Base-by-base conservation (phyloP, 352 stramenopile genomes). In the Globisporangium megalacanthum region DNA sequence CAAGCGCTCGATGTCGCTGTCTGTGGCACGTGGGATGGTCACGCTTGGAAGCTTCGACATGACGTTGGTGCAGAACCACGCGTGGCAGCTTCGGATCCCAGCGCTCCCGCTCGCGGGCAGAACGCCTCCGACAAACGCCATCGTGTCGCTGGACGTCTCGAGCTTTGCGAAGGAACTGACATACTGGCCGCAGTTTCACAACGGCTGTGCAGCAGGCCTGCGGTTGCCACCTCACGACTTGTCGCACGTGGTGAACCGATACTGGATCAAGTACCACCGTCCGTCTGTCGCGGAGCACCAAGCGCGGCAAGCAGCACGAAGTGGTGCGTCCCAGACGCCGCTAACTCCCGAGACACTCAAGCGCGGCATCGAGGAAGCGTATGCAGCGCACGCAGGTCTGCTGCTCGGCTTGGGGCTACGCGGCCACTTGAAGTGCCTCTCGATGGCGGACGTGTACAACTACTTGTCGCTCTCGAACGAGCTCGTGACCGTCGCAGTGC, bases 101-200 rank as follows among this genome's bases (percentile, higher is more conserved):
- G 70, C 86, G 15, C 72, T 99, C 11, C 95, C 92, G 19, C 75
- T 99, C n/a, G 79, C 83, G 13, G 97, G 95, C 25, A 75, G 94
- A 46, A 95, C 98, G 15, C 95, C 96, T 50, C 97, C 96, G 15
- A 86, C 88, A 17, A 98, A 98, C 72, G 88, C 88, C 5, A 92
- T 83, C 15, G 78, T 99, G 31, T 75, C 88, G 17, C 79, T 99
- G 17, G 96, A 99, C 64, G 77, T 96, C 9, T 94, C 86, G 20
- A 83, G 82, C 9, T 85, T 90, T 53, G 74, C 77, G 2, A 91
- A 92, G 57, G 96, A 98, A 42, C 72, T 98, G 48, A 96, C 84
- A 8, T 78, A 97, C 55, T 99, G 97, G 97, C 94, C 96, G 25
- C 92, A 99, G 62, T 99, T 99, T 73, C 96, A 99, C 70, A 99